Conservation (phyloP, 2,329 filamentous ascomycete genomes). For the Didymella pinodella region DNA sequence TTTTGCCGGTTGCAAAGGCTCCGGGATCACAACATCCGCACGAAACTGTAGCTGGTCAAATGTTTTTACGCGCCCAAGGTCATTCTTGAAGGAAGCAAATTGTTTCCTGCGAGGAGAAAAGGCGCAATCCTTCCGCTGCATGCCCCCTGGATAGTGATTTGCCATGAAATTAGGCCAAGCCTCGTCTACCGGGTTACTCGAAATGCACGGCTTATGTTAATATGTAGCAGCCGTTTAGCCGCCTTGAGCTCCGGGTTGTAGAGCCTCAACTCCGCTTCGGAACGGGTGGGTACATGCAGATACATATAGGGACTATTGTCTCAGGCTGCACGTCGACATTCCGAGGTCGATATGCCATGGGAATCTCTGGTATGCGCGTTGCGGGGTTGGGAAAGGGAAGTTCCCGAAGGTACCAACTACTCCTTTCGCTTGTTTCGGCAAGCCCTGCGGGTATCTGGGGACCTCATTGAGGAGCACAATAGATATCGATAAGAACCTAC, state of each 20-base stretch:
- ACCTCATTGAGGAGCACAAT: neutral
- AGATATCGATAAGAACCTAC: neutral
- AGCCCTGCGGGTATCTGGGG: neutral
- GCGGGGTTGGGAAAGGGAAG: neutral
- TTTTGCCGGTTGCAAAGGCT: neutral
- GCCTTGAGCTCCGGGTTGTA: slow-evolving; percentile 10
- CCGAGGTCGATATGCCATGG: neutral
- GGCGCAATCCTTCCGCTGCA: neutral
- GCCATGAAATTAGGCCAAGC: slow-evolving; percentile 16
- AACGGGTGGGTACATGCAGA: neutral
- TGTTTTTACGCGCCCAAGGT: too few relatives aligned
- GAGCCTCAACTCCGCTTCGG: slow-evolving; percentile 14
- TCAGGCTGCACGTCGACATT: neutral
- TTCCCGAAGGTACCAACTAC: neutral
- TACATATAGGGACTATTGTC: slow-evolving; percentile 1
- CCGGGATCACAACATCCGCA: neutral
- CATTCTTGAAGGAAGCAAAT: neutral
- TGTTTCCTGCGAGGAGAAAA: neutral
- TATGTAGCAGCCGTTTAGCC: slow-evolving; percentile 14
- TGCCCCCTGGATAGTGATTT: neutral
- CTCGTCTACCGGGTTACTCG: neutral
- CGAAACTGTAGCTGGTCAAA: too few relatives aligned
- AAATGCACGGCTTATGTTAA: neutral
- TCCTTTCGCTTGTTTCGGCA: neutral
- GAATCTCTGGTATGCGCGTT: neutral